These are phyloP conservation scores for Blastocystis sp. DNA, from an alignment of 352 stramenopile species.

Conservation along the genomic window DNA sequence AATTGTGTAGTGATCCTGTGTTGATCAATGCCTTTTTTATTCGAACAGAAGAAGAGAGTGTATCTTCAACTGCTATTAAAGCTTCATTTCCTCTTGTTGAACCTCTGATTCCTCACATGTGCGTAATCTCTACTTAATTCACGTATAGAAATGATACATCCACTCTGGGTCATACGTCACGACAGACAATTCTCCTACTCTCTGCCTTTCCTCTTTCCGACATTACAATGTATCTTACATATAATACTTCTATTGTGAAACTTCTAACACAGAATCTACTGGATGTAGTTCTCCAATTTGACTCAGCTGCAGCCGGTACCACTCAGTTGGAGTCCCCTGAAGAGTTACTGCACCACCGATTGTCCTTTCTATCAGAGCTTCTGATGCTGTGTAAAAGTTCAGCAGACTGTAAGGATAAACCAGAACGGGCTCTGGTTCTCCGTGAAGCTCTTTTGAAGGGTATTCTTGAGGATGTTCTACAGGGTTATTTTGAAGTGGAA, in stretches of 20 bases:
- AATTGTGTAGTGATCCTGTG: constrained; percentile 56
- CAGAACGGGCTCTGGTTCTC: not conserved
- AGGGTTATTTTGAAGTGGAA: constrained; percentile 38
- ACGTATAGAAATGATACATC: constrained; percentile 34
- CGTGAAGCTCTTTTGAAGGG: not conserved
- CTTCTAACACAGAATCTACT: constrained; percentile 59
- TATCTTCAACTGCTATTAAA: not conserved
- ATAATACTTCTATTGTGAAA: constrained; percentile 22
- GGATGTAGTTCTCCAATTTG: constrained; percentile 30
- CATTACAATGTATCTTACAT: constrained; percentile 42
- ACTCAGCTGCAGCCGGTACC: not conserved
- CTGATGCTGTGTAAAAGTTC: constrained; percentile 4
- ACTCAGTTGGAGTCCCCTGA: not conserved
- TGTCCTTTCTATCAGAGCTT: constrained; percentile 30
- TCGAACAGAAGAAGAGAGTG: not conserved
- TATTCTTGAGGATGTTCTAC: not conserved
- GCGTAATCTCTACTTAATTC: not conserved
- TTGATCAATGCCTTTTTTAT: constrained; percentile 68
- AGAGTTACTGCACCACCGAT: not conserved
- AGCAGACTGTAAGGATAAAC: constrained; percentile 39
- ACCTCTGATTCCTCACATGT: constrained; percentile 63
- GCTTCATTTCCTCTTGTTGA: constrained; percentile 57
- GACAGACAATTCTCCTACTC: constrained; percentile 51
- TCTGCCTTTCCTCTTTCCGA: constrained; percentile 52
- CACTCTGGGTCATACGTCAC: constrained; percentile 32